phyloP scores from a whole-genome alignment of 352 stramenopile species.

The Elongisporangium prolatum region DNA sequence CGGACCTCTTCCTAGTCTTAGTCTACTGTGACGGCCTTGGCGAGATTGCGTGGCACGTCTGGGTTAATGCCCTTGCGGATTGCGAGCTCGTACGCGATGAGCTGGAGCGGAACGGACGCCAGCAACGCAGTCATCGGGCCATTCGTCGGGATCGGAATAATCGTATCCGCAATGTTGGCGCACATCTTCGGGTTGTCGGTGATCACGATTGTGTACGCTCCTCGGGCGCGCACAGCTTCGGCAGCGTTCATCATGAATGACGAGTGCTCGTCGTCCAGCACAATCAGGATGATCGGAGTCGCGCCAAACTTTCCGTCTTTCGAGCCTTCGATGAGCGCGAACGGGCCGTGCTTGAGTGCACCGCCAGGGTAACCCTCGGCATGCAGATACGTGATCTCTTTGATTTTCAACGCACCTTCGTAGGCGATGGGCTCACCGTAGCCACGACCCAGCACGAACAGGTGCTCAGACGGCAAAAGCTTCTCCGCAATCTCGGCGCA shows the following conservation, averaged over 20 bases:
- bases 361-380: conserved; percentile 97
- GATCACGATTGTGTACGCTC: conserved; percentile 97
- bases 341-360: conserved; percentile 98
- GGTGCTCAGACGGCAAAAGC: conserved; percentile 89
- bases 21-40: conserved; percentile 98
- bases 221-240: conserved; percentile 95
- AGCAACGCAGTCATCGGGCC: conserved; percentile 95
- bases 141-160: conserved; percentile 96
- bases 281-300: conserved; percentile 96
- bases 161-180: conserved; percentile 89
- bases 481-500: conserved; percentile 88
- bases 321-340: conserved; percentile 96
- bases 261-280: conserved; percentile 97
- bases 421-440: conserved; percentile 94
- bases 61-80: conserved; percentile 97
- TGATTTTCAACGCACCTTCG: conserved; percentile 98
- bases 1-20: too few species aligned
- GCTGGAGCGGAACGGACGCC: conserved; percentile 94
- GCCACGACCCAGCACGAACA: conserved; percentile 95
- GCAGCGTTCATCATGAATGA: conserved; percentile 93
- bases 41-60: conserved; percentile 97
- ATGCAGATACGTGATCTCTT: conserved; percentile 99
- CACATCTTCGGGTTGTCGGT: conserved; percentile 95
- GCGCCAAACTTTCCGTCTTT: conserved; percentile 93
- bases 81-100: conserved; percentile 98